Percentiles rank a stretch among this genome's conserved stretches.
phyloP scores from a whole-genome alignment of 345 rosid genomes.

The Melaleuca alternifolia region DNA sequence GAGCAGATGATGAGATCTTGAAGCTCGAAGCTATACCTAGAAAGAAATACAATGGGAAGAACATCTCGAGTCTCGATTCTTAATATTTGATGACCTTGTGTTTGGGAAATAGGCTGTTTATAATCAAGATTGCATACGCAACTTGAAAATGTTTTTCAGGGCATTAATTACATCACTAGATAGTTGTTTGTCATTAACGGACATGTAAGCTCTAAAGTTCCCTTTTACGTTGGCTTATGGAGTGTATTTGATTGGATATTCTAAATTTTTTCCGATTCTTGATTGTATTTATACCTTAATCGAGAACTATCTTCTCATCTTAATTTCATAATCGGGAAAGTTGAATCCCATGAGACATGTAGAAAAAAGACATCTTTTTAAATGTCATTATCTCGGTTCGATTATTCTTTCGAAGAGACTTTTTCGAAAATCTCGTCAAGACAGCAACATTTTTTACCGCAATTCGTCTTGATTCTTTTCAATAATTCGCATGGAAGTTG shows the following conservation, averaged over 20 bases:
- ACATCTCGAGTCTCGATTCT: not conserved
- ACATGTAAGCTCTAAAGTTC: not conserved
- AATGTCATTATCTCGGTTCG: not conserved
- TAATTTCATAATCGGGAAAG: not conserved
- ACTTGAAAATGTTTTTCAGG: not conserved
- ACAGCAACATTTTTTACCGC: accelerated
- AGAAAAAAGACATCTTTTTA: not conserved
- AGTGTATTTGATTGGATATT: not conserved
- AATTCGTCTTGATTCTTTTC: not conserved
- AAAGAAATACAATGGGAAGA: not conserved
- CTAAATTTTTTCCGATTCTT: not conserved
- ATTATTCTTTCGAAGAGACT: not conserved
- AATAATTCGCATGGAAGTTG: not conserved
- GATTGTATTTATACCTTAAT: not conserved
- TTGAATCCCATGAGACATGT: accelerated
- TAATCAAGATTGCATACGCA: not conserved
- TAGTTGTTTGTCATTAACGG: not conserved
- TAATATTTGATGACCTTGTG: not conserved
- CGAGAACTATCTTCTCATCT: not conserved
- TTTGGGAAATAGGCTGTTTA: not conserved
- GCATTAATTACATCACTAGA: not conserved
- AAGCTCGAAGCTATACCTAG: not conserved
- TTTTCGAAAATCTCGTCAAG: not conserved
- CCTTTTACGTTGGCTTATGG: not conserved
- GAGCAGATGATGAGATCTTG: not conserved